These are phyloP conservation scores for Avena eriantha DNA, from an alignment of 176 grass and related monocot genomes.

Conservation along the genomic window DNA sequence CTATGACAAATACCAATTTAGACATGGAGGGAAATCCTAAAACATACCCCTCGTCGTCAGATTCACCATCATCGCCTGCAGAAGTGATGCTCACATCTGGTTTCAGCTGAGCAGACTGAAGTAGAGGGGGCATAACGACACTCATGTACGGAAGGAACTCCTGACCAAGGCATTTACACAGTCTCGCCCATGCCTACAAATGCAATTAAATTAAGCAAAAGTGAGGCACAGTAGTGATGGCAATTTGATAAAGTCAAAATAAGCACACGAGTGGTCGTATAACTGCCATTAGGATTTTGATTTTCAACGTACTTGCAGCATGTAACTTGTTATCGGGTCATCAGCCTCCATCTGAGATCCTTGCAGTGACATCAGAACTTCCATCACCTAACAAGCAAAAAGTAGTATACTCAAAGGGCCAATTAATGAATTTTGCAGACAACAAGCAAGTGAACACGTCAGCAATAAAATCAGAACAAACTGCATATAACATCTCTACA, in stretches of 20 bases:
- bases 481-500: conserved; percentile 28
- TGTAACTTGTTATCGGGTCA: conserved; percentile 97
- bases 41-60: conserved; percentile 80
- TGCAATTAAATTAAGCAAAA: conserved; percentile 31
- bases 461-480: conserved; percentile 23
- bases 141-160: conserved; percentile 92
- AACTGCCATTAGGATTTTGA: conserved; percentile 12
- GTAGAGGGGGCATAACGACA: conserved; percentile 83
- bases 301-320: conserved; percentile 68
- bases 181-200: conserved; percentile 73
- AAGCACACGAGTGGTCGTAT: not conserved
- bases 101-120: conserved; percentile 88
- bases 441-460: not conserved
- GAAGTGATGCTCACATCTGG: conserved; percentile 83
- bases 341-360: conserved; percentile 97
- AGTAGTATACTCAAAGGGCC: conserved; percentile 18
- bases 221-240: not conserved
- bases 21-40: conserved; percentile 21
- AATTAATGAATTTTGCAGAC: not conserved
- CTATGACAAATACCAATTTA: conserved; percentile 18
- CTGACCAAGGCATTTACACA: conserved; percentile 84
- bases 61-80: conserved; percentile 69
- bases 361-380: conserved; percentile 94
- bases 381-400: conserved; percentile 80
- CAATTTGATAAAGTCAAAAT: conserved; percentile 37